Evolutionary conservation across 1,139 yeast genomes (phyloP), one percentile per base, ranked within the genome.

Genomic region (Scheffersomyces parashehatae): DNA sequence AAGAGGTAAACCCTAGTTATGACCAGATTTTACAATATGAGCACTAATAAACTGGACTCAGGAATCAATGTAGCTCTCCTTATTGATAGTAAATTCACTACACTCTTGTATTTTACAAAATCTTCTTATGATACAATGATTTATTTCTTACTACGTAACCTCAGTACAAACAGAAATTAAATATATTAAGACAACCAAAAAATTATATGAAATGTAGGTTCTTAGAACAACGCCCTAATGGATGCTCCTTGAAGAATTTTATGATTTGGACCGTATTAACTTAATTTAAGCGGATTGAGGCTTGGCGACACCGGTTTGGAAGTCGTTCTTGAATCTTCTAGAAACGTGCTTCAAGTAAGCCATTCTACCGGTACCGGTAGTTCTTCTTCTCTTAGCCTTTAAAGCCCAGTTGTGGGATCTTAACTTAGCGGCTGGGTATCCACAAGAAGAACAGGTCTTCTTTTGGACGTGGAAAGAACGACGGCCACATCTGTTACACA

Each of bases 351-450:
- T 93, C 78, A 95, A 85, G 89, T 93, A 83, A 76, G 93, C 82
- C 96, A 90, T 90, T 82, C 99, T 95, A 78, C 99, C 99, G 75
- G 98, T 85, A 82, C 99, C 99, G 64, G 98, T 91, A 66, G 99
- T 93, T 80, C 88, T 87, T 88, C 99, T 90, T 89, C 99, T 89
- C 87, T 91, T 89, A 70, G 98, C 97, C 88, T 93, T 93, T 62
- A 79, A 78, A 73, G 95, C 97, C 99, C 99, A 93, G 97, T 93
- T 93, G 95, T 81, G 87, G 68, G 88, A 82, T 87, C 99, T 90
- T 79, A 88, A 75, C 84, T 95, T 95, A 68, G 99, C 98, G 71
- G 98, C 90, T 80, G 99, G 99, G 88, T 93, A 93, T 69, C 99
- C 99, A 82, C 99, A 93, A 64, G 95, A 79, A 75, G 99, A 75